These are phyloP conservation scores for Cryptococcus hybrid DNA, from an alignment of 1,284 basidiomycete genomes.

Conservation along the genomic window DNA sequence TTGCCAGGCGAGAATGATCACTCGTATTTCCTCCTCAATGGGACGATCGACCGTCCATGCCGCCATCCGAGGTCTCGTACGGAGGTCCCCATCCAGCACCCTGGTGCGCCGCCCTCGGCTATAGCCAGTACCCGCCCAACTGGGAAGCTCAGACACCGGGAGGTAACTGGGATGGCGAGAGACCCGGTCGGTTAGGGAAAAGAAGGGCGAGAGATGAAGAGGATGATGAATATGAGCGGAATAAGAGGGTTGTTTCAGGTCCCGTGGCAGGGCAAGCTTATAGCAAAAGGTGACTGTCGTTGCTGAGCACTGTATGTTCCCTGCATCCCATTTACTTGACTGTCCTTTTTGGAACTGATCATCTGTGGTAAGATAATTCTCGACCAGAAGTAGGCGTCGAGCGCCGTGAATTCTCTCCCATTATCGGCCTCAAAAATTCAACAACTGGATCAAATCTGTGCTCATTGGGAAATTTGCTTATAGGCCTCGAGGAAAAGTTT, in stretches of 20 bases:
- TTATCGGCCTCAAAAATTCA: conserved; percentile 97
- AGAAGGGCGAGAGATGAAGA: conserved; percentile 18
- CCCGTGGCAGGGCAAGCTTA: conserved; percentile 14
- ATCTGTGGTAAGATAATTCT: conserved; percentile 68
- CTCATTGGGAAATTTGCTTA: conserved; percentile 74
- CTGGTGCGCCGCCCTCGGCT: not conserved
- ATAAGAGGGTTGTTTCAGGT: conserved; percentile 17
- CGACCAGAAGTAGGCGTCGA: conserved; percentile 86
- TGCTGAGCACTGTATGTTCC: conserved; percentile 32
- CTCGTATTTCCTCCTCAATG: conserved; percentile 30
- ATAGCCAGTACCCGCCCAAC: conserved; percentile 11
- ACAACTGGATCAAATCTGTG: conserved; percentile 99
- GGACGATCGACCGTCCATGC: too few relatives aligned
- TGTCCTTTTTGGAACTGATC: not conserved
- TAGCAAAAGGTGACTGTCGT: conserved; percentile 33
- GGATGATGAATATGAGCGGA: conserved; percentile 15
- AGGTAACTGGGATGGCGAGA: conserved; percentile 5
- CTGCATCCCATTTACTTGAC: not conserved
- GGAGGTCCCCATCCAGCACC: not conserved
- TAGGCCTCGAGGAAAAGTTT: conserved; percentile 58
- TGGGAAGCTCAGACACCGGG: conserved; percentile 5
- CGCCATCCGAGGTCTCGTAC: not conserved
- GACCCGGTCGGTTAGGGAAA: not conserved
- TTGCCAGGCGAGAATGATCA: conserved; percentile 21
- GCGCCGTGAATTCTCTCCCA: conserved; percentile 85